Percentiles rank a stretch among this genome's conserved stretches.
These are phyloP conservation scores for Citrullus amarus DNA, from an alignment of 306 rosid species.

Conservation along the genomic window DNA sequence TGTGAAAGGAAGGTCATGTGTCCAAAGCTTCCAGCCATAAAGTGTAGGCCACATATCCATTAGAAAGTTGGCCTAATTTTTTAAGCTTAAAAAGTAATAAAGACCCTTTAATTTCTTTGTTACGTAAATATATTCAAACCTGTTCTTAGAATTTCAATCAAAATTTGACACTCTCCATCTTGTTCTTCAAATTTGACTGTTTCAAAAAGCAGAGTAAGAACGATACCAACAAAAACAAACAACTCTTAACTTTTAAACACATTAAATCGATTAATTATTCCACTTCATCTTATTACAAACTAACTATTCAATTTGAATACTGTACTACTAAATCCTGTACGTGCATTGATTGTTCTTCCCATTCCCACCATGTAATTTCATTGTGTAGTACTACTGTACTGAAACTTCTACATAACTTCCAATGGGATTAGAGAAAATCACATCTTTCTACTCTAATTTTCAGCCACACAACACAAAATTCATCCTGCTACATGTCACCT, in stretches of 20 bases:
- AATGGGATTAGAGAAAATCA: not conserved
- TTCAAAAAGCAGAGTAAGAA: not conserved
- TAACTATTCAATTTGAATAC: not conserved
- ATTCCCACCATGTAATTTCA: not conserved
- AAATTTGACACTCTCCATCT: not conserved
- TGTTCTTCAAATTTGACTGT: not conserved
- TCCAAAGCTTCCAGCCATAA: no score
- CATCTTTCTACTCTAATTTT: slow-evolving; percentile 9
- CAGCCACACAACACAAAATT: slow-evolving; percentile 32
- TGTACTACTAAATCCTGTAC: not conserved
- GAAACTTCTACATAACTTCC: not conserved
- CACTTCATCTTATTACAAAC: not conserved
- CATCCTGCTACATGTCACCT: slow-evolving; percentile 30
- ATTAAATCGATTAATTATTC: not conserved
- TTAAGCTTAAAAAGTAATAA: no score
- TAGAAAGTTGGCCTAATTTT: no score
- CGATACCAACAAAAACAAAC: not conserved
- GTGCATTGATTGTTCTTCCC: not conserved
- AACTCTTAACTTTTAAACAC: not conserved
- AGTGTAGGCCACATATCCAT: no score
- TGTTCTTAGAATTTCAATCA: not conserved
- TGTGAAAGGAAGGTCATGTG: no score
- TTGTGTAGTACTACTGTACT: not conserved
- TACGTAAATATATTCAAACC: not conserved
- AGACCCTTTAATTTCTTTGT: not conserved